Conservation (phyloP, 2,329 filamentous ascomycete species). For the Polytolypa hystricis region DNA sequence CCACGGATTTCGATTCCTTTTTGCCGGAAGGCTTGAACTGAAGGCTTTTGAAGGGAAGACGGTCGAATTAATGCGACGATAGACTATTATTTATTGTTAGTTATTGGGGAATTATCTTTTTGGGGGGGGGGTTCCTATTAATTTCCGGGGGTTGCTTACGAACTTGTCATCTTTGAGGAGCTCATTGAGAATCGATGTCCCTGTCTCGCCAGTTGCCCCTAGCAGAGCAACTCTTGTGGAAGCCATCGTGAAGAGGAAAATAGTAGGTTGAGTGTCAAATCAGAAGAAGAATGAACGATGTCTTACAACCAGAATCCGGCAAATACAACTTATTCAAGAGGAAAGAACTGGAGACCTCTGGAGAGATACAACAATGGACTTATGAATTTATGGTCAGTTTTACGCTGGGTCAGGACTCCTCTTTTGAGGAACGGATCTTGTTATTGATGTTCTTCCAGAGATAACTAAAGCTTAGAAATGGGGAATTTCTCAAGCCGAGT, state of each 20-base stretch:
- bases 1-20: constrained; percentile 35
- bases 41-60: constrained; percentile 37
- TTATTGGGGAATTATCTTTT: background rate
- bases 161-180: constrained; percentile 22
- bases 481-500: too few relatives aligned
- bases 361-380: too few relatives aligned
- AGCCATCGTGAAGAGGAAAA: constrained; percentile 25
- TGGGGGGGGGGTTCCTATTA: background rate
- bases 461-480: too few relatives aligned
- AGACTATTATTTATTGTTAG: constrained; percentile 25
- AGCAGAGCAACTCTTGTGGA: constrained; percentile 28
- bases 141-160: constrained; percentile 11
- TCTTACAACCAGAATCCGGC: too few relatives aligned
- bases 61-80: constrained; percentile 39
- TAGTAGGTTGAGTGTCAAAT: too few relatives aligned
- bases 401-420: too few relatives aligned
- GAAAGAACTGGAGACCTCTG: too few relatives aligned
- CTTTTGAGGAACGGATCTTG: too few relatives aligned
- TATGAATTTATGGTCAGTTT: too few relatives aligned
- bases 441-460: too few relatives aligned
- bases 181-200: constrained; percentile 28
- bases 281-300: too few relatives aligned
- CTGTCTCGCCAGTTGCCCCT: constrained; percentile 31
- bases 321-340: too few relatives aligned
- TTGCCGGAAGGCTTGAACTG: constrained; percentile 28